Conservation (phyloP, 2,329 filamentous ascomycete genomes). For the Pseudocercospora eumusae region DNA sequence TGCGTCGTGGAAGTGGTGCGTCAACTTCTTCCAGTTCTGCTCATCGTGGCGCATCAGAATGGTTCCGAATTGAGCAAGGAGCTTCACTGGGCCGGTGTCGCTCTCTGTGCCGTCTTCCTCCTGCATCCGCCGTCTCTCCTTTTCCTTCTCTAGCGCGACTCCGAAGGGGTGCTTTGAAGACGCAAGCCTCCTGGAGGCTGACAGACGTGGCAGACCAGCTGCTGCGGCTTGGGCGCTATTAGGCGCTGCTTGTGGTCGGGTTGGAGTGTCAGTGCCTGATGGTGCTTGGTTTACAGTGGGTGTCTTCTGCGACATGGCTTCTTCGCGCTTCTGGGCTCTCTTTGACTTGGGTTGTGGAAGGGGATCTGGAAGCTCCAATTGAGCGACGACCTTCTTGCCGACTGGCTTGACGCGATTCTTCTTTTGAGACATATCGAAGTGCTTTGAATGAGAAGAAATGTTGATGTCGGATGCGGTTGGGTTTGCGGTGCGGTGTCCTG, state of each 20-base stretch:
- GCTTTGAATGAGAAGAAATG: background rate
- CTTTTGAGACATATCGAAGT: slow-evolving; percentile 8
- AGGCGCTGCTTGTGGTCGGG: background rate
- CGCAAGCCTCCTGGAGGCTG: slow-evolving; percentile 14
- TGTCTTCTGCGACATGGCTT: background rate
- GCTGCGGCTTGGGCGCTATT: background rate
- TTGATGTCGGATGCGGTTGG: background rate
- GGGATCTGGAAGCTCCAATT: slow-evolving; percentile 18
- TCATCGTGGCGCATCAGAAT: slow-evolving; percentile 19
- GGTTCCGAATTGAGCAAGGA: slow-evolving; percentile 21
- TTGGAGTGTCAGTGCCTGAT: background rate
- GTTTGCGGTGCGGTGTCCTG: background rate
- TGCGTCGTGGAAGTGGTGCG: slow-evolving; percentile 8
- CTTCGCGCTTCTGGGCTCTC: slow-evolving; percentile 1
- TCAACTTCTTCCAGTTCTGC: slow-evolving; percentile 10
- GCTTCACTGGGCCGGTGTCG: slow-evolving; percentile 12
- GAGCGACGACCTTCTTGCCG: slow-evolving; percentile 16
- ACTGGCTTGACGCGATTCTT: slow-evolving; percentile 8
- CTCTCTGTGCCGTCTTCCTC: slow-evolving; percentile 14
- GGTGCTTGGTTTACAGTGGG: background rate
- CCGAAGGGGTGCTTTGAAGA: slow-evolving; percentile 20
- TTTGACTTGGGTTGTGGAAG: slow-evolving; percentile 14
- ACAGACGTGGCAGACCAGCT: background rate
- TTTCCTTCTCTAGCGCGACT: slow-evolving; percentile 11
- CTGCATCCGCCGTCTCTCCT: background rate